Base-by-base conservation (phyloP, 768 basidiomycete species). In the Boletus barrowsii region DNA sequence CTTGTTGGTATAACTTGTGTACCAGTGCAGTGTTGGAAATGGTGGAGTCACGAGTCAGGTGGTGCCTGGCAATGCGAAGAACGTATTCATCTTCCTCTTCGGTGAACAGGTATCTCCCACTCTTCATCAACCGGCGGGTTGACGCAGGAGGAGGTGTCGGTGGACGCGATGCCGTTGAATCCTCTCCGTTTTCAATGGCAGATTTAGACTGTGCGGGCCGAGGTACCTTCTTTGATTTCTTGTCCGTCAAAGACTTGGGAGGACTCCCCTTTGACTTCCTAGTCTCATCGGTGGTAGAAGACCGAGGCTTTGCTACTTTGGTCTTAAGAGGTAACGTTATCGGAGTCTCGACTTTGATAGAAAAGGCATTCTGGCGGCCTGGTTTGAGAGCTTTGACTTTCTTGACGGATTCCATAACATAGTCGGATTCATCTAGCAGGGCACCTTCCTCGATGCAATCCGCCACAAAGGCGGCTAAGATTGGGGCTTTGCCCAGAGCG, bases 381-480 rank as follows among this genome's bases (percentile, higher is more conserved):
- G 63, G 63, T 53, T 57, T 70, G 22, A 66, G 49, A 54, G 56
- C 47, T 55, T 64, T 53, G 42, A 48, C 18, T 62, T 51, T 68
- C 20, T 64, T 6, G 53, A 48, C 51, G 22, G 65, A 60, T 24
- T 76, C 76, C 53, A 81, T 72, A 22, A 73, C 54, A 59, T 83
- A 87, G 13, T 72, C 65, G 3, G 67, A 60, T 24, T 75, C 67
- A 55, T 82, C 76, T 55, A 85, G 52, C 32, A 87, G 47, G 17
- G 56, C 66, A 18, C 73, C 68, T 54, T 74, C 68, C 43, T 70
- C 69, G 24, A 84, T 60, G 51, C 77, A 86, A 49, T 83, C 83
- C 20, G 72, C 57, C 24, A 87, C 73, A 59, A 85, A 87, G 13
- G 75, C 66, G 2, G 78, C 70, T 20, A 71, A 73, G n/a, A 89